Conservation (phyloP, 1,284 basidiomycete species). For the Puccinia sorghi region DNA sequence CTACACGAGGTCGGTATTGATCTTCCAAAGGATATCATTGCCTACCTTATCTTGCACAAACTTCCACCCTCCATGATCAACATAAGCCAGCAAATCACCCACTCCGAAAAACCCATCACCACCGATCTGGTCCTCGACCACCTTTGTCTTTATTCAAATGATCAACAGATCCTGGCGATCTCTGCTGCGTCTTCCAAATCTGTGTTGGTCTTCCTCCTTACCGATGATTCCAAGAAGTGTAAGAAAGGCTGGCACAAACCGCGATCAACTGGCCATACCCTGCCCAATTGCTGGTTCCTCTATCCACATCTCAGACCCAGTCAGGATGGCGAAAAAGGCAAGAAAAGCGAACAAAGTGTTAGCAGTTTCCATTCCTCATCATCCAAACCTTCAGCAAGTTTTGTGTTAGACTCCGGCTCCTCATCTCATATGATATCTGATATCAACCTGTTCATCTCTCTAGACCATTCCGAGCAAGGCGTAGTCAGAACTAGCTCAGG, state of each 20-base stretch:
- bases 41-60: not conserved
- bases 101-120: not conserved
- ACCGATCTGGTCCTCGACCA: not conserved
- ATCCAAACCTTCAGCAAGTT: not conserved
- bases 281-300: not conserved
- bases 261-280: not conserved
- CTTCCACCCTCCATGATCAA: not conserved
- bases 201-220: too few relatives aligned
- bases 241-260: not conserved
- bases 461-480: not conserved
- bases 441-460: not conserved
- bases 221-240: not conserved
- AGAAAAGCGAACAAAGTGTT: not conserved
- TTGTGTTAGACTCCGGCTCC: not conserved
- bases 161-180: not conserved
- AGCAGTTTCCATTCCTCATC: not conserved
- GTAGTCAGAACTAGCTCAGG: not conserved
- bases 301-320: not conserved
- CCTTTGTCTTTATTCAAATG: not conserved
- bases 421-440: slow-evolving; percentile 4
- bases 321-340: not conserved
- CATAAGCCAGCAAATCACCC: not conserved
- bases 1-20: not conserved
- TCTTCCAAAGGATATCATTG: not conserved
- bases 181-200: too few relatives aligned